Conservation (phyloP, 306 rosid genomes). For the Prunus fruticosa region DNA sequence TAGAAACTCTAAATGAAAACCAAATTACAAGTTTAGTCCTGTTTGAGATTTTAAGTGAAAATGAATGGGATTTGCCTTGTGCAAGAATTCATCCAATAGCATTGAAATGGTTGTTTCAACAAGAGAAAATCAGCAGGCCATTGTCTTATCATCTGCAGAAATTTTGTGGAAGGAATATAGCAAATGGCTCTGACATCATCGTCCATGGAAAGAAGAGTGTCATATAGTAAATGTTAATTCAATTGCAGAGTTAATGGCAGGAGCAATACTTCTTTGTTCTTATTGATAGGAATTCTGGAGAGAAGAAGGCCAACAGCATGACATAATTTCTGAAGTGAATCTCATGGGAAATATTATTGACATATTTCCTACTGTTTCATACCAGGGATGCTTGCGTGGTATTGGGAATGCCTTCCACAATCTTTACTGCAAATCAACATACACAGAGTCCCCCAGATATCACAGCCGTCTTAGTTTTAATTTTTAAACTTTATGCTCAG, state of each 20-base stretch:
- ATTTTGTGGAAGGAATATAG: conserved; percentile 36
- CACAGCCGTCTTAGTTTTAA: conserved; percentile 44
- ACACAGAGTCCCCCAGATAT: conserved; percentile 40
- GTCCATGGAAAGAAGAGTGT: conserved; percentile 23
- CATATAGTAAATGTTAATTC: conserved; percentile 41
- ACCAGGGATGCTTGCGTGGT: conserved; percentile 54
- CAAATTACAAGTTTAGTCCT: no score
- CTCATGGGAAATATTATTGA: conserved; percentile 48
- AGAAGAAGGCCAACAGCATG: conserved; percentile 53
- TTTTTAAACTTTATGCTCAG: conserved; percentile 53
- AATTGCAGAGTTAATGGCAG: conserved; percentile 62
- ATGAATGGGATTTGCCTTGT: no score
- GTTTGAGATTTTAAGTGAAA: no score
- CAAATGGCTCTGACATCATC: conserved; percentile 31
- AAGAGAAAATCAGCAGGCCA: no score
- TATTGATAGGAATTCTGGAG: conserved; percentile 55
- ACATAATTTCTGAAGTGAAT: conserved; percentile 45
- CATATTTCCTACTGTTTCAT: conserved; percentile 55
- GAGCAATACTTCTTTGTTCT: conserved; percentile 55
- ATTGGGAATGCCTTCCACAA: conserved; percentile 51
- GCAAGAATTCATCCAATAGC: no score
- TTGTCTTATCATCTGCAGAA: conserved; percentile 62
- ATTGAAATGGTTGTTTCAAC: no score
- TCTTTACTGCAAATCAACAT: conserved; percentile 31
- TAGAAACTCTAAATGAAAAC: no score